Evolutionary conservation across 2,329 filamentous ascomycete species (phyloP), one percentile per base, ranked within the genome.

Genomic region (Mariannaea elegans): DNA sequence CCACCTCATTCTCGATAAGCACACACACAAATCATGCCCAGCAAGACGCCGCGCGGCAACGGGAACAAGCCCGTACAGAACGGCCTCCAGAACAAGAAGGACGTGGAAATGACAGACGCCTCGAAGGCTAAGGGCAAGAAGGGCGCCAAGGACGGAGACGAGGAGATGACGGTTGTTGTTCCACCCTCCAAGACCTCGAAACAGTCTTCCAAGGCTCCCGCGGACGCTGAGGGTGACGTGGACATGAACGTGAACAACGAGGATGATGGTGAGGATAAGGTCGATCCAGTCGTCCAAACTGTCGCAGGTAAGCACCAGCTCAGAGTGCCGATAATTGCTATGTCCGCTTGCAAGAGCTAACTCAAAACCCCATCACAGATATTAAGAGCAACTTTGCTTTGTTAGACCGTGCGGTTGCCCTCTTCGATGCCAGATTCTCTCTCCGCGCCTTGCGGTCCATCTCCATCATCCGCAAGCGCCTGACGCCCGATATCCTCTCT

Each of bases 341-440:
- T 32, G 18, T 34, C 18, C 44, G n/a, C 45, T 41, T 42, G 23
- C 60, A 56, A 45, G 51, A 7, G 56, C 70, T 74, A 56, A 73
- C 62, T 36, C 46, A 36, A 38, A n/a, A 24, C 29, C 32, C 27
- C 23, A 21, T 48, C 57, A 36, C 74, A 98, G 95, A 97, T 78
- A 97, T 99, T 81, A 95, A 94, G 80, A 90, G 87, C 84, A 97
- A 96, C 80, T 97, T 97, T 75, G 87, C 88, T 51, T 86, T 99
- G 66, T 86, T 99, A 73, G 94, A 97, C 73, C 91, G 93, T 72
- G 95, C 94, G 67, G 94, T 99, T 65, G 85, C 89, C 66, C 88
- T 96, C 71, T 99, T 98, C 77, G 95, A 99, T 80, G 88, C 94
- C 60, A 90, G 95, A 82, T 99, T 97, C 80, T 93, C 94, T 57